Evolutionary conservation across 495 filamentous ascomycete genomes (phyloP), one percentile per base, ranked within the genome.

Genomic region (Trichoderma orchidacearum): DNA sequence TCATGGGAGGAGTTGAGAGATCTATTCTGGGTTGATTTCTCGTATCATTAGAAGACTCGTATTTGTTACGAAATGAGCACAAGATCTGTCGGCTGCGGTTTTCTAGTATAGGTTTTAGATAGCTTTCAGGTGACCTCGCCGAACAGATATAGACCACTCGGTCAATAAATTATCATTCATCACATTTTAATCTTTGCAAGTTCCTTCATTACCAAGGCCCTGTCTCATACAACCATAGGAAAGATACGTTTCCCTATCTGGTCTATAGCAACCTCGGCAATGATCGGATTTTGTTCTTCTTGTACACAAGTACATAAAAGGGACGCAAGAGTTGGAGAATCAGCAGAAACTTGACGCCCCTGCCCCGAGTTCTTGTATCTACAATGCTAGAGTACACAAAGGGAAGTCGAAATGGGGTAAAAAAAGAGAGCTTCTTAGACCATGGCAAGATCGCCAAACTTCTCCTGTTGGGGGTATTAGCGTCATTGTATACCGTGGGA

Each of bases 401-500:
- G 64, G 69, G 72, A 77, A 71, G 36, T 32, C 32, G 17, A 36
- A 30, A 55, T 36, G 32, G 56, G 59, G 62, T 52, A 38, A 60
- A 32, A 51, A 55, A 63, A 57, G 48, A 59, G 53, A 51, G 56
- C 61, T 58, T 67, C 80, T 81, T 94, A 97, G 63, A 96, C 76
- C 56, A 95, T 71, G 58, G 90, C 90, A 61, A 96, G 83, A 69
- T 97, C 89, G 78, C 92, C 92, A 79, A 97, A 97, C 83, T 89
- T 95, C 84, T 97, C 92, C 91, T 96, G 63, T 51, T 63, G 51
- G 50, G 62, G 29, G 53, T 23, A 13, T 55, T 34, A 55, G 53
- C 29, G 21, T n/a, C n/a, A n/a, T 23, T 27, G 53, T 6, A 55
- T 21, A 11, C 12, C 28, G 61, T 25, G 54, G 7, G 36, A 36